Evolutionary conservation across 2,329 filamentous ascomycete genomes (phyloP).

Genomic region (Diaporthe helianthi): DNA sequence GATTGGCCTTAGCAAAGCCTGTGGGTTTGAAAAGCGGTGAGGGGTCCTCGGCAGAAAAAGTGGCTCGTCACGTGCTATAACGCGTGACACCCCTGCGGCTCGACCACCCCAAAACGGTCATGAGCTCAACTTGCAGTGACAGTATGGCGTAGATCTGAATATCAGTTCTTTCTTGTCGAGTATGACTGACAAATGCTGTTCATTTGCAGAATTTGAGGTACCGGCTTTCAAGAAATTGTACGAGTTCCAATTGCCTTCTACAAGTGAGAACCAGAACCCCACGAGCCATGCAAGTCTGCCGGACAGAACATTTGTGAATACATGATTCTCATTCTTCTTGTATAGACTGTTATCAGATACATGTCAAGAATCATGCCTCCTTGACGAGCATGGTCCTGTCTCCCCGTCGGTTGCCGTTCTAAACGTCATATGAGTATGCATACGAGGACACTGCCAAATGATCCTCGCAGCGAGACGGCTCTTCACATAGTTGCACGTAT

Average conservation of each 20-base stretch:
- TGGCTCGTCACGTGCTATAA: conserved; percentile 18
- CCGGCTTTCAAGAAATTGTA: neutral
- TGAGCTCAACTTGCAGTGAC: neutral
- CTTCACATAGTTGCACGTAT: neutral
- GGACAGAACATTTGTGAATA: neutral
- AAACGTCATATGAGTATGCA: neutral
- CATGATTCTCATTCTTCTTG: neutral
- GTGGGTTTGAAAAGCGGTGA: conserved; percentile 31
- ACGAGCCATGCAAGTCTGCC: neutral
- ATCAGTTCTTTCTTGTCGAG: too few species aligned
- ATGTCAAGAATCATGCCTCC: neutral
- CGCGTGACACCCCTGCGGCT: conserved; percentile 10
- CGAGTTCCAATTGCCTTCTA: neutral
- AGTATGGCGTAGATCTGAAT: neutral
- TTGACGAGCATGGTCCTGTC: neutral
- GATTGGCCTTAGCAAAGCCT: conserved; percentile 15
- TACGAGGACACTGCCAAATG: too few species aligned
- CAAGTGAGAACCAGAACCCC: neutral
- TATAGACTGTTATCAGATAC: neutral
- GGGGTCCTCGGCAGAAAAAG: neutral
- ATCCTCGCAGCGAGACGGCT: neutral
- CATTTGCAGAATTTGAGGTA: neutral
- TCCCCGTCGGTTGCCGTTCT: neutral
- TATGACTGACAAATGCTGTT: neutral
- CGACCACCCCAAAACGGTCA: neutral